Percentiles rank a stretch among this genome's conserved stretches.
Conservation (phyloP, 495 filamentous ascomycete species). For the Margaritispora aquatica region DNA sequence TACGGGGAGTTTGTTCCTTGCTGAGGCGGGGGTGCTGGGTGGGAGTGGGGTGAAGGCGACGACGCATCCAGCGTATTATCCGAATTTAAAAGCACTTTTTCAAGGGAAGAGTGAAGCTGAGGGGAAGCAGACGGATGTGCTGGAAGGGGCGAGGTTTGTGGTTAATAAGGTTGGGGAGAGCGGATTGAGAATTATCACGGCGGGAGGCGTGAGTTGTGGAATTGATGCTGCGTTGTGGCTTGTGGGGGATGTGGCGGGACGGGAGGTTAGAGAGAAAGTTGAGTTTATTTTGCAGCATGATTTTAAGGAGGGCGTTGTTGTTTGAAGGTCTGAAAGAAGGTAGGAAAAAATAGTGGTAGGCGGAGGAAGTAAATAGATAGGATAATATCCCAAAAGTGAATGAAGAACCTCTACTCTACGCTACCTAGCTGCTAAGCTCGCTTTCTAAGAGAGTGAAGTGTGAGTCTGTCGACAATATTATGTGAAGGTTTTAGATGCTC, state of each 20-base stretch:
- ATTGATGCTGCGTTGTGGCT: constrained; percentile 73
- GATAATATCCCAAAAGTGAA: too few relatives aligned
- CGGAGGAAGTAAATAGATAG: too few relatives aligned
- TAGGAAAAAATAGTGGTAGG: too few relatives aligned
- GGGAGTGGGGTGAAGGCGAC: constrained; percentile 58
- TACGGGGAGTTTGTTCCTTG: constrained; percentile 67
- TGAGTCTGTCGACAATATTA: too few relatives aligned
- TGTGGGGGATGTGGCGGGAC: constrained; percentile 32
- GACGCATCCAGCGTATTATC: constrained; percentile 54
- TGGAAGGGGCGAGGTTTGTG: constrained; percentile 61
- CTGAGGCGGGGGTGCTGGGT: constrained; percentile 59
- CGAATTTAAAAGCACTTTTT: constrained; percentile 49
- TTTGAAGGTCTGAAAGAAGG: constrained; percentile 7
- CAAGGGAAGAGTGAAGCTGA: constrained; percentile 30
- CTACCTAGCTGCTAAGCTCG: too few relatives aligned
- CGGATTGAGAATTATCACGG: constrained; percentile 67
- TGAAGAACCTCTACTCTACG: too few relatives aligned
- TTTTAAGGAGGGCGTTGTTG: constrained; percentile 9
- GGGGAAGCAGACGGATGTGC: constrained; percentile 51
- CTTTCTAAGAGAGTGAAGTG: too few relatives aligned
- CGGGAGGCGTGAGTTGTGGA: constrained; percentile 68
- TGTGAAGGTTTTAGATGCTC: too few relatives aligned
- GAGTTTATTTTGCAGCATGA: constrained; percentile 11
- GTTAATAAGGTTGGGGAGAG: constrained; percentile 64
- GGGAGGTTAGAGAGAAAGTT: constrained; percentile 4